A percentile compares a stretch with the other conserved stretches of the same genome.
Conservation (phyloP, 2,329 filamentous ascomycete species). For the Aspergillus aculeatus region DNA sequence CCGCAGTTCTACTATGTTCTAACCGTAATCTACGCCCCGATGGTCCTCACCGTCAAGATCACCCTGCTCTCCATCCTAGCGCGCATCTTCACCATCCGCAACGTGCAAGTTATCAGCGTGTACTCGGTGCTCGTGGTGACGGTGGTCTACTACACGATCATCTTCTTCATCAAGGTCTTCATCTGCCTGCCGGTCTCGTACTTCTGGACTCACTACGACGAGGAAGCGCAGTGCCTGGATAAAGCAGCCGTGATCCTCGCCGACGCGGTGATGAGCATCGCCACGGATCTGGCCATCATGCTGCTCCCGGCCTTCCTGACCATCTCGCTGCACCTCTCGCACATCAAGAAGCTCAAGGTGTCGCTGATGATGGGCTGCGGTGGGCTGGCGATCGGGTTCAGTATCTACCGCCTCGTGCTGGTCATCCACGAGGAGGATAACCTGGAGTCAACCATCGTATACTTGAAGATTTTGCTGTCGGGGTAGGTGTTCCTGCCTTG, state of each 20-base stretch:
- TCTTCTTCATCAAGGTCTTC: slow-evolving; percentile 20
- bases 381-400: slow-evolving; percentile 18
- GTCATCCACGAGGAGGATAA: not conserved
- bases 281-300: slow-evolving; percentile 19
- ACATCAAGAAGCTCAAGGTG: slow-evolving; percentile 16
- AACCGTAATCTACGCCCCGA: slow-evolving; percentile 17
- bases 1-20: slow-evolving; percentile 12
- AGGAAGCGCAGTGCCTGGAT: slow-evolving; percentile 9
- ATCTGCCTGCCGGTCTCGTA: slow-evolving; percentile 17
- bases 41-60: slow-evolving; percentile 16
- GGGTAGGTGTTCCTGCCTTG: not conserved
- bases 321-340: slow-evolving; percentile 13
- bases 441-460: not conserved
- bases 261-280: slow-evolving; percentile 18
- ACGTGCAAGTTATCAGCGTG: slow-evolving; percentile 10
- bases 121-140: slow-evolving; percentile 13
- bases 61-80: slow-evolving; percentile 16
- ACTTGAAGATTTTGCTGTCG: not conserved
- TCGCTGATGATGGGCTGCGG: slow-evolving; percentile 14
- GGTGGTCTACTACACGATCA: slow-evolving; percentile 15
- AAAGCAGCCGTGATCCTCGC: slow-evolving; percentile 15
- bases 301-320: slow-evolving; percentile 16
- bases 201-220: slow-evolving; percentile 12
- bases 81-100: slow-evolving; percentile 14
- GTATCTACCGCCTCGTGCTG: slow-evolving; percentile 17